These are phyloP conservation scores for Nicotiana attenuata DNA, from an alignment of 257 asterid genomes.

Conservation along the genomic window DNA sequence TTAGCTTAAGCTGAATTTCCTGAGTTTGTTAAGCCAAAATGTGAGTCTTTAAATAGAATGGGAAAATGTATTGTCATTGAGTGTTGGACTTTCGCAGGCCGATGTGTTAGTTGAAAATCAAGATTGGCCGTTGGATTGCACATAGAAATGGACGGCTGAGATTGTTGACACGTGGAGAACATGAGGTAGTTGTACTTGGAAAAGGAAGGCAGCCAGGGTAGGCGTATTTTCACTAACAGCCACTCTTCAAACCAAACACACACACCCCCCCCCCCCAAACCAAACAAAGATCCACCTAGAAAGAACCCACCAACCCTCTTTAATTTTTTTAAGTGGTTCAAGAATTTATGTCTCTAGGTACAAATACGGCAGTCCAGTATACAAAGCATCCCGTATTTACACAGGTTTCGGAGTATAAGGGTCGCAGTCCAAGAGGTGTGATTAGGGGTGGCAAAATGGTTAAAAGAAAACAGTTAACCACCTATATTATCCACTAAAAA, in stretches of 20 bases:
- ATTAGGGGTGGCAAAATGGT: no score
- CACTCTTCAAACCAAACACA: no score
- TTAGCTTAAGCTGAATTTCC: slow-evolving; percentile 29
- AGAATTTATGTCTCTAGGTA: no score
- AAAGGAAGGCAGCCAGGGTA: background rate
- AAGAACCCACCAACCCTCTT: background rate
- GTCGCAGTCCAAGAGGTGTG: no score
- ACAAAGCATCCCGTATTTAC: accelerated
- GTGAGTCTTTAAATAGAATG: slow-evolving; percentile 31
- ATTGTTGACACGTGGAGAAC: slow-evolving; percentile 16
- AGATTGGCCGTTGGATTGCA: slow-evolving; percentile 27
- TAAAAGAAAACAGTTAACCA: no score
- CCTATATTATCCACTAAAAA: no score
- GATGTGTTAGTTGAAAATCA: slow-evolving; percentile 30
- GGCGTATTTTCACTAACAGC: background rate
- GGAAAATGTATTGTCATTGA: background rate
- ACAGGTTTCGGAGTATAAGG: accelerated
- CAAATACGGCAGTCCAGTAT: no score
- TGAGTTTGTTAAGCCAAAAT: slow-evolving; percentile 27
- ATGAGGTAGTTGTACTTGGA: background rate
- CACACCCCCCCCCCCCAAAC: no score
- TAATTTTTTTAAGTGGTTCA: no score
- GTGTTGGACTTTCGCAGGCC: slow-evolving; percentile 29
- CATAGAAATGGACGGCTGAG: background rate
- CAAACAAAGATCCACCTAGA: background rate